These are phyloP conservation scores for Lachnum nothofagi DNA, from an alignment of 2,329 filamentous ascomycete species.

Conservation along the genomic window DNA sequence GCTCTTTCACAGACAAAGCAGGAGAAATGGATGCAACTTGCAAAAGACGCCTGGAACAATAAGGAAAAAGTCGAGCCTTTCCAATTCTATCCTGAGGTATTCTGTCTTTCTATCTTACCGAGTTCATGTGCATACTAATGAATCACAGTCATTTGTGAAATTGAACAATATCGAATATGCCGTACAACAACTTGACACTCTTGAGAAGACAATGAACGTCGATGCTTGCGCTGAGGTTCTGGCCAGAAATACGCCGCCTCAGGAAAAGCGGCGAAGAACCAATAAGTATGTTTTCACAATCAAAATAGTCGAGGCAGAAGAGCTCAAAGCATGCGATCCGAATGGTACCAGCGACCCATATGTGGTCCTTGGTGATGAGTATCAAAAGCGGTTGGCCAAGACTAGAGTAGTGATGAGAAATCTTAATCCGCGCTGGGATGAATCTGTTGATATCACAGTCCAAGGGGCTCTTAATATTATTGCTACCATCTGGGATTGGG, in stretches of 20 bases:
- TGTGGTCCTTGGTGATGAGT: constrained; percentile 93
- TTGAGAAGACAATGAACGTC: constrained; percentile 85
- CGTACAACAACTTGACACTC: constrained; percentile 82
- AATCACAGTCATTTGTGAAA: constrained; percentile 85
- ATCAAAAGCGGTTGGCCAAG: constrained; percentile 92
- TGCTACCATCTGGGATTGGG: constrained; percentile 97
- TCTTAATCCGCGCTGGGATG: constrained; percentile 93
- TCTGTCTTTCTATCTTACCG: no score
- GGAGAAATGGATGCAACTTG: constrained; percentile 87
- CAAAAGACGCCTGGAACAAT: constrained; percentile 85
- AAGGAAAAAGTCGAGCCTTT: constrained; percentile 95
- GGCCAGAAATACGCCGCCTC: constrained; percentile 64
- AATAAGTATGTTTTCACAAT: constrained; percentile 97
- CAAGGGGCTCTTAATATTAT: constrained; percentile 88
- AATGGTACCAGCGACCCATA: constrained; percentile 94
- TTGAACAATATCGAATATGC: constrained; percentile 97
- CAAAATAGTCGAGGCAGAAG: constrained; percentile 96
- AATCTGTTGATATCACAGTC: constrained; percentile 92
- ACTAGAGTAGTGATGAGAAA: constrained; percentile 86
- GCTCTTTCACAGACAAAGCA: constrained; percentile 74
- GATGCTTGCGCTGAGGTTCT: constrained; percentile 84
- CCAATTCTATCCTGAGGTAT: constrained; percentile 88
- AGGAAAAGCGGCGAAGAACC: constrained; percentile 59
- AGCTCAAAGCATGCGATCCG: constrained; percentile 95
- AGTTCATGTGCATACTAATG: no score